These are phyloP conservation scores for Populus deltoides DNA, from an alignment of 345 rosid species.

Conservation along the genomic window DNA sequence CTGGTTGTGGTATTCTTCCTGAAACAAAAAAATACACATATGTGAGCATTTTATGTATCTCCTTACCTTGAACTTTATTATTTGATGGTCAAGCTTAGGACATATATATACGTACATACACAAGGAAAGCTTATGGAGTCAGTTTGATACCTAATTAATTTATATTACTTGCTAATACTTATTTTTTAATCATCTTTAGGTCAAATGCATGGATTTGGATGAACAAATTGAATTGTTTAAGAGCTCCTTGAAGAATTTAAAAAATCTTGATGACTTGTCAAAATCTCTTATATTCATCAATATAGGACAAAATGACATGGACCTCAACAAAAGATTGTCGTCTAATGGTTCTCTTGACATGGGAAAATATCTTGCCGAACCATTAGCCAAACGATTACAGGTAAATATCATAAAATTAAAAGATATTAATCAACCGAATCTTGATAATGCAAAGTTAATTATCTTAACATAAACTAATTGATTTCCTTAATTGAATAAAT, in stretches of 20 bases:
- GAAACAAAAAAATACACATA: neutral
- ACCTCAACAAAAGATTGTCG: neutral
- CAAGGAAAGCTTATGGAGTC: neutral
- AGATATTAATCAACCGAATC: too few species aligned
- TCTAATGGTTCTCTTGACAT: neutral
- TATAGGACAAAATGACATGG: neutral
- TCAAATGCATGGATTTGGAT: neutral
- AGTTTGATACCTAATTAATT: neutral
- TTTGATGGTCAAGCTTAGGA: too few species aligned
- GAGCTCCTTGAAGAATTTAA: neutral
- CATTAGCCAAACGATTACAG: neutral
- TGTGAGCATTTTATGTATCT: neutral
- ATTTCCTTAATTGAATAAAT: neutral
- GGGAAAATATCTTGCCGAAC: neutral
- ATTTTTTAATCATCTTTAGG: neutral
- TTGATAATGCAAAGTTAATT: too few species aligned
- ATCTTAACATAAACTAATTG: too few species aligned
- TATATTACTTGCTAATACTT: neutral
- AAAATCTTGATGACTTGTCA: neutral
- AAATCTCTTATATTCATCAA: neutral
- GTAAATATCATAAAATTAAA: neutral
- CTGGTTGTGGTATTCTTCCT: neutral
- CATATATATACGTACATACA: neutral
- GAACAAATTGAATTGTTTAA: neutral
- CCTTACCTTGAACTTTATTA: neutral